Conservation (phyloP, 2,329 filamentous ascomycete genomes). For the Penicillium sp. region DNA sequence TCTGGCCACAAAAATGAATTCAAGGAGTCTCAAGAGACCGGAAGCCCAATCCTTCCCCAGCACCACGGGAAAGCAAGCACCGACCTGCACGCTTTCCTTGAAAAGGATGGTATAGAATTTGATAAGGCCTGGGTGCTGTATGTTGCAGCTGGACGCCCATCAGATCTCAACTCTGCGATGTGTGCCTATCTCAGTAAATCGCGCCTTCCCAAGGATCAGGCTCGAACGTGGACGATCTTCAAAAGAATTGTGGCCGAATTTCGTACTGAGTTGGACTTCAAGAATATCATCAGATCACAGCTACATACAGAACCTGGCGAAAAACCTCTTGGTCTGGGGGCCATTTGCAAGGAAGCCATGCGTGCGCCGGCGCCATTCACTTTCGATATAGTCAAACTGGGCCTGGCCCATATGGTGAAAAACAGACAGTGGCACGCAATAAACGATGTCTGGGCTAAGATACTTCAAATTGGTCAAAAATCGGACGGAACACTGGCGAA, state of each 20-base stretch:
- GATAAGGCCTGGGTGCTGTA: conserved; percentile 48
- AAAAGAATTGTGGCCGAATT: conserved; percentile 36
- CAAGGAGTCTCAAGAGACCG: not conserved
- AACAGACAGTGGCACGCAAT: conserved; percentile 32
- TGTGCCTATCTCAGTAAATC: conserved; percentile 45
- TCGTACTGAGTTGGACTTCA: conserved; percentile 47
- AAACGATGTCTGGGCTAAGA: conserved; percentile 21
- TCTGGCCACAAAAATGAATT: not conserved
- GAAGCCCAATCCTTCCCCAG: not conserved
- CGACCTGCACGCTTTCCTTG: conserved; percentile 21
- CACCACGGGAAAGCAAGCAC: conserved; percentile 15
- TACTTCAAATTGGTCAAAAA: not conserved
- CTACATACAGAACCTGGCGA: conserved; percentile 37
- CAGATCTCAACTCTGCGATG: conserved; percentile 27
- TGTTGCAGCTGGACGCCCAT: conserved; percentile 29
- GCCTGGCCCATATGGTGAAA: conserved; percentile 34
- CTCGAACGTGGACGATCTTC: conserved; percentile 50
- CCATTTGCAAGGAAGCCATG: conserved; percentile 45
- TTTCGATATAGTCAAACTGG: conserved; percentile 26
- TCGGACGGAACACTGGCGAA: no score
- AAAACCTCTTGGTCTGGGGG: conserved; percentile 30
- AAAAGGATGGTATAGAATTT: conserved; percentile 21
- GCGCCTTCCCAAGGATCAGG: conserved; percentile 37
- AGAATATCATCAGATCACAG: conserved; percentile 46
- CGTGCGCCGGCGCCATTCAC: conserved; percentile 23